Evolutionary conservation across 257 asterid species (phyloP), one percentile per base, ranked within the genome.

Genomic region (Anisodus acutangulus): DNA sequence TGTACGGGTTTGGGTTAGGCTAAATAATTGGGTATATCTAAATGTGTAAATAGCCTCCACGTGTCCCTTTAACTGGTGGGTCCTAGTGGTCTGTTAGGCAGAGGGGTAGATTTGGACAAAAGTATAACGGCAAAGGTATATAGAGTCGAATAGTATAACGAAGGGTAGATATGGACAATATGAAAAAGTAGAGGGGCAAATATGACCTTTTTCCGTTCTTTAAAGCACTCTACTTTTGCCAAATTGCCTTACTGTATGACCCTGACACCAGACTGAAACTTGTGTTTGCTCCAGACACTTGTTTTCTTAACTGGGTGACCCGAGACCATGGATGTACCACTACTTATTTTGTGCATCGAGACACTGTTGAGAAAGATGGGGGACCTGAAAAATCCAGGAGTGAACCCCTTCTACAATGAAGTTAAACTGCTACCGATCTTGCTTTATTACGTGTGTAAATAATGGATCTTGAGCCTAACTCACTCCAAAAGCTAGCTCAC

Each of bases 311-410:
- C 37, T 78, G 16, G 37, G 49, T 78, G 82, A 78, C 31, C 82
- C 53, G 64, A 53, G 64, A 26, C 64, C 47, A 78, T 8, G 8
- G 82, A 78, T 53, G 60, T 76, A 12, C 81, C n/a, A 74, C 80
- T 74, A n/a, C 58, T 19, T 19, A 74, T 74, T 72, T 74, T 49
- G 45, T 76, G 81, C 45, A 12, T 22, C 0, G 2, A 76, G 43
- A 47, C 59, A 58, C 58, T 72, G 80, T 37, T 72, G 80, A 51
- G 63, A 76, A 49, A 76, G 19, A 76, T 76, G 62, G 22, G 80
- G 45, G 63, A 49, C 81, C 62, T 76, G 45, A 51, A 22, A 49
- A 26, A 9, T 76, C 31, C 81, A 6, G 45, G n/a, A 76, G 80
- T 51, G n/a, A 51, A 22, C 12, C 41, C 43, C 80, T 11, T 41